Conservation (phyloP, 2,329 filamentous ascomycete species). For the Sordariomycetes sp. region DNA sequence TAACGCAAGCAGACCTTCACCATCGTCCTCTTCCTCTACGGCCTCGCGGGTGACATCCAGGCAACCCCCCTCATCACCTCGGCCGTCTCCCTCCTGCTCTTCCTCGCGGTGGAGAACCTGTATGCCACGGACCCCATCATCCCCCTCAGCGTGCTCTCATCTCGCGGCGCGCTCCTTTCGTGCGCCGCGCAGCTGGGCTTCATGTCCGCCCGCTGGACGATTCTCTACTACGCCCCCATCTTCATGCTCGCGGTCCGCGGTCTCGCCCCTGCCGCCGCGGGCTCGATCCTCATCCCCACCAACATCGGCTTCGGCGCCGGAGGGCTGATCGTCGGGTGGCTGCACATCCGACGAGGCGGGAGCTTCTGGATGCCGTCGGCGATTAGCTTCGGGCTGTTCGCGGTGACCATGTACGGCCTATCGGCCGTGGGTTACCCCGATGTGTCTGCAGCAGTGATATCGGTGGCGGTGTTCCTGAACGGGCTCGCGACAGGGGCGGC, state of each 20-base stretch:
- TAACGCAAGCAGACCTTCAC: conserved; percentile 37
- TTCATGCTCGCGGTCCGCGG: conserved; percentile 68
- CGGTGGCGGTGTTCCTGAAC: conserved; percentile 55
- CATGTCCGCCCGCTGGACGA: conserved; percentile 72
- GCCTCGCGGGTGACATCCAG: conserved; percentile 54
- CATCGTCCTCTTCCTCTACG: conserved; percentile 62
- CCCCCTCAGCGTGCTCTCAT: conserved; percentile 58
- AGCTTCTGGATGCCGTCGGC: conserved; percentile 62
- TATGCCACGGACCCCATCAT: conserved; percentile 62
- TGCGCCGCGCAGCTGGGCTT: conserved; percentile 66
- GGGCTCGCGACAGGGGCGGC: conserved; percentile 62
- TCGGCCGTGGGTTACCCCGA: conserved; percentile 40
- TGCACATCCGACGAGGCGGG: conserved; percentile 64
- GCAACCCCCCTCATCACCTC: conserved; percentile 50
- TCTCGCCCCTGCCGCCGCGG: conserved; percentile 59
- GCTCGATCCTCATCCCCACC: conserved; percentile 69
- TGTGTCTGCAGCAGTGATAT: conserved; percentile 40
- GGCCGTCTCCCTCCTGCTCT: conserved; percentile 33
- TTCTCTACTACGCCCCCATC: conserved; percentile 73
- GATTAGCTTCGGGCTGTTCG: conserved; percentile 51
- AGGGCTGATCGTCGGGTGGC: conserved; percentile 59
- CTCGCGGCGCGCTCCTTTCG: conserved; percentile 59
- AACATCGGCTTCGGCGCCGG: conserved; percentile 70
- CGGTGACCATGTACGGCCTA: conserved; percentile 44
- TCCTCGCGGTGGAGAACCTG: conserved; percentile 53